Percentiles rank a stretch among this genome's conserved stretches.
These are phyloP conservation scores for Calonectria pseudoturangicola DNA, from an alignment of 2,329 filamentous ascomycete species.

Conservation along the genomic window DNA sequence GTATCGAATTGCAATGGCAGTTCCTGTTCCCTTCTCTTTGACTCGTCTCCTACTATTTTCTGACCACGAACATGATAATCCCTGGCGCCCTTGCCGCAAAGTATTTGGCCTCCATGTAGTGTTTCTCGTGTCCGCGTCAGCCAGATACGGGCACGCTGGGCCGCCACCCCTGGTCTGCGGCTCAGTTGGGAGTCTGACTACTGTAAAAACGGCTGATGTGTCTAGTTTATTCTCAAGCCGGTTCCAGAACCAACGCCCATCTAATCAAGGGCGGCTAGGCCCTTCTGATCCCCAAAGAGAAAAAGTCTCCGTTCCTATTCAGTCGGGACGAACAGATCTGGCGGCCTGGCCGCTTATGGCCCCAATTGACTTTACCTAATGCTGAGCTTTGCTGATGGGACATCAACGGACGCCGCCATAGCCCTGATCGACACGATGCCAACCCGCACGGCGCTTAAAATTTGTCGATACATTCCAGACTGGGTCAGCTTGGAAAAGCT, in stretches of 20 bases:
- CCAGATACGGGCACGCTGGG: constrained; percentile 15
- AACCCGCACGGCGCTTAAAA: constrained; percentile 18
- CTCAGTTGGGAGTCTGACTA: constrained; percentile 10
- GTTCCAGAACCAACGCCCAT: constrained; percentile 14
- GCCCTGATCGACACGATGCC: constrained; percentile 14
- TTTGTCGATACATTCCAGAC: constrained; percentile 33
- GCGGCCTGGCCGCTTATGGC: neutral
- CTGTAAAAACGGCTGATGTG: constrained; percentile 2
- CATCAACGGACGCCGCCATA: neutral
- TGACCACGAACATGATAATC: neutral
- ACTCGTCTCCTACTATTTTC: constrained; percentile 6
- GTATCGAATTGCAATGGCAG: constrained; percentile 14
- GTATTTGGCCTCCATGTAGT: constrained; percentile 25
- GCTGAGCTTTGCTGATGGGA: neutral
- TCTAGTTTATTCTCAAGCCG: neutral
- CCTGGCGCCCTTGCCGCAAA: constrained; percentile 32
- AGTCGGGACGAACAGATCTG: neutral
- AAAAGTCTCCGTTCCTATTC: constrained; percentile 10
- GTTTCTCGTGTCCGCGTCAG: constrained; percentile 40
- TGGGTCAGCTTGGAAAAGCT: constrained; percentile 1
- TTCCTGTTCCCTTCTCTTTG: constrained; percentile 9
- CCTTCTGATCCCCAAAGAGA: constrained; percentile 3
- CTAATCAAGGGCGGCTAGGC: constrained; percentile 17
- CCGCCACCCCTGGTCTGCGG: constrained; percentile 23
- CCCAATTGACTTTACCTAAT: constrained; percentile 28